A percentile compares a stretch with the other conserved stretches of the same genome.
Conservation (phyloP, 345 rosid species). For the Gossypium sturtianum region DNA sequence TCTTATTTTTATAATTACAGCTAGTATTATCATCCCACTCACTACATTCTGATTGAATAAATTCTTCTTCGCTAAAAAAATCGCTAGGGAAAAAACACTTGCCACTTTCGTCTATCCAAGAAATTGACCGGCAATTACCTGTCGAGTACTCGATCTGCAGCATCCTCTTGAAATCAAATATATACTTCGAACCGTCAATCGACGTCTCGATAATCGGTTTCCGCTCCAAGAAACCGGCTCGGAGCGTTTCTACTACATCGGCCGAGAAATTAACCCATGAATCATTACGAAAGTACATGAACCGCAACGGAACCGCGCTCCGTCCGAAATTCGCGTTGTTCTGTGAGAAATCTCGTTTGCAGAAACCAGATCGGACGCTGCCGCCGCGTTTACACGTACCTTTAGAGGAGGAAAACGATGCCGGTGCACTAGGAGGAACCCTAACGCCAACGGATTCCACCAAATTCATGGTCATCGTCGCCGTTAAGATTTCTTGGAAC, state of each 20-base stretch:
- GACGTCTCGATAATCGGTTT: conserved; percentile 23
- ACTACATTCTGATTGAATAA: background rate
- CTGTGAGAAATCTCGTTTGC: background rate
- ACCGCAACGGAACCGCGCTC: conserved; percentile 26
- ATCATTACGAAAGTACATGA: conserved; percentile 33
- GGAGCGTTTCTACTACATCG: conserved; percentile 21
- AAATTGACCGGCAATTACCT: conserved; percentile 29
- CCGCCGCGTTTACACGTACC: background rate
- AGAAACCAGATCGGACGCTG: background rate
- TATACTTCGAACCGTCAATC: conserved; percentile 27
- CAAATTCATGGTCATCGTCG: background rate
- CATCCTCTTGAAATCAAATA: conserved; percentile 44
- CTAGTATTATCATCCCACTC: background rate
- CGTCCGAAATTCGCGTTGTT: conserved; percentile 25
- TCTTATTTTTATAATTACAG: background rate
- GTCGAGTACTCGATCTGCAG: conserved; percentile 32
- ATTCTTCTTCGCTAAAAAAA: conserved; percentile 17
- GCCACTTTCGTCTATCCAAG: conserved; percentile 46
- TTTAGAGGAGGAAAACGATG: background rate
- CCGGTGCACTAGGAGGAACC: background rate
- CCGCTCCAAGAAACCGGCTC: conserved; percentile 22
- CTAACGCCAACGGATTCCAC: conserved; percentile 18
- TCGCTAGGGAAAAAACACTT: conserved; percentile 33
- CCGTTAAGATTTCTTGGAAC: background rate
- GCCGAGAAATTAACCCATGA: conserved; percentile 31